Conservation (phyloP, 164 flowering plant species). For the Tetrastigma voinierianum region DNA sequence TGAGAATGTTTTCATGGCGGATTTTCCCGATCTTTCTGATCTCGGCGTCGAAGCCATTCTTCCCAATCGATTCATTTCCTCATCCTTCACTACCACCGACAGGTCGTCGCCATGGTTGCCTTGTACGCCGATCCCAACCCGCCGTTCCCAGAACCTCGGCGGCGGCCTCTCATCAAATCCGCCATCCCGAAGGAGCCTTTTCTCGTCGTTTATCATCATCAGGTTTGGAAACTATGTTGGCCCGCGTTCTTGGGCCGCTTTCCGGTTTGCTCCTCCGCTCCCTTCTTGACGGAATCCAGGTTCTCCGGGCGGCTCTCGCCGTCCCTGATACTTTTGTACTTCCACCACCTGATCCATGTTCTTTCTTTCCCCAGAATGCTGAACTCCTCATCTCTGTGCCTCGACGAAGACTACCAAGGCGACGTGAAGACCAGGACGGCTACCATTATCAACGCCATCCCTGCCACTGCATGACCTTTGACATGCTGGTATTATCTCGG, state of each 20-base stretch:
- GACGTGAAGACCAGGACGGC: constrained; percentile 17
- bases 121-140: constrained; percentile 86
- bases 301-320: constrained; percentile 10
- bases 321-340: constrained; percentile 19
- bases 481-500: background rate
- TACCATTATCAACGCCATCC: constrained; percentile 14
- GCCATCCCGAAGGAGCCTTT: constrained; percentile 64
- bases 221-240: constrained; percentile 51
- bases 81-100: constrained; percentile 89
- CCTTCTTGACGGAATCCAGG: constrained; percentile 3
- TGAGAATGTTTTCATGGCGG: constrained; percentile 60
- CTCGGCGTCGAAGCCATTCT: constrained; percentile 62
- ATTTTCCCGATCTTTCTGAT: constrained; percentile 60
- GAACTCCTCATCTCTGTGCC: constrained; percentile 30
- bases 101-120: constrained; percentile 72
- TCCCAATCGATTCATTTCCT: constrained; percentile 63
- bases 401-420: constrained; percentile 8
- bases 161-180: constrained; percentile 94
- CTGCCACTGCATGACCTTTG: background rate
- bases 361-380: constrained; percentile 39
- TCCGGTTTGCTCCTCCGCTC: constrained; percentile 12
- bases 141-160: constrained; percentile 87
- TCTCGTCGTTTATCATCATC: constrained; percentile 59
- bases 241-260: constrained; percentile 9
- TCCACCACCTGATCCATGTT: constrained; percentile 29